Evolutionary conservation across 768 basidiomycete species (phyloP).

Genomic region (Hygrophoropsis aurantiaca): DNA sequence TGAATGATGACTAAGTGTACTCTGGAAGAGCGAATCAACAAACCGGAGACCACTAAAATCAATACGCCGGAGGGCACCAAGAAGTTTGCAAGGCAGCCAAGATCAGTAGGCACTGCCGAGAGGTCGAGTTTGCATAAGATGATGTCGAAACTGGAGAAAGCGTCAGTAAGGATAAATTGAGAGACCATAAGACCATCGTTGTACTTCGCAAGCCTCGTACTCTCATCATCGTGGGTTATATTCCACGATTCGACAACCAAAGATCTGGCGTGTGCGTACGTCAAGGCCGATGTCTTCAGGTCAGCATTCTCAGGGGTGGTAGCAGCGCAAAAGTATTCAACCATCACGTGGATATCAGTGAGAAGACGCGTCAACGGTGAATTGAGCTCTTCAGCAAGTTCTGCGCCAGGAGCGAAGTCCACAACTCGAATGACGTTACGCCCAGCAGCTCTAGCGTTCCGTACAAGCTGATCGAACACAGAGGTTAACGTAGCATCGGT

Average conservation of each 20-base stretch:
- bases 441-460: constrained; percentile 15
- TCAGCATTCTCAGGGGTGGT: constrained; percentile 19
- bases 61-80: constrained; percentile 20
- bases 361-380: constrained; percentile 13
- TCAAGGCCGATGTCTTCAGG: constrained; percentile 14
- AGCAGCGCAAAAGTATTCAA: constrained; percentile 19
- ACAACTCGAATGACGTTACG: constrained; percentile 23
- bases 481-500: neutral
- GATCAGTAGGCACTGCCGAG: constrained; percentile 13
- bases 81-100: constrained; percentile 21
- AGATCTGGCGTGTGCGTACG: constrained; percentile 10
- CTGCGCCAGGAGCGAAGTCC: constrained; percentile 19
- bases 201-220: neutral
- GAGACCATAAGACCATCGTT: constrained; percentile 10
- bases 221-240: neutral
- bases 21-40: constrained; percentile 14
- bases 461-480: constrained; percentile 16
- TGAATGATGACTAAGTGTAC: neutral
- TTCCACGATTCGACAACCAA: constrained; percentile 21
- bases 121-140: constrained; percentile 20
- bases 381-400: constrained; percentile 16
- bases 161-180: neutral
- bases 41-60: constrained; percentile 22
- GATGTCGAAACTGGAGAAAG: constrained; percentile 15
- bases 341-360: constrained; percentile 10